Evolutionary conservation across 176 grass and related monocot genomes (phyloP).

Genomic region (Microstegium vimineum): DNA sequence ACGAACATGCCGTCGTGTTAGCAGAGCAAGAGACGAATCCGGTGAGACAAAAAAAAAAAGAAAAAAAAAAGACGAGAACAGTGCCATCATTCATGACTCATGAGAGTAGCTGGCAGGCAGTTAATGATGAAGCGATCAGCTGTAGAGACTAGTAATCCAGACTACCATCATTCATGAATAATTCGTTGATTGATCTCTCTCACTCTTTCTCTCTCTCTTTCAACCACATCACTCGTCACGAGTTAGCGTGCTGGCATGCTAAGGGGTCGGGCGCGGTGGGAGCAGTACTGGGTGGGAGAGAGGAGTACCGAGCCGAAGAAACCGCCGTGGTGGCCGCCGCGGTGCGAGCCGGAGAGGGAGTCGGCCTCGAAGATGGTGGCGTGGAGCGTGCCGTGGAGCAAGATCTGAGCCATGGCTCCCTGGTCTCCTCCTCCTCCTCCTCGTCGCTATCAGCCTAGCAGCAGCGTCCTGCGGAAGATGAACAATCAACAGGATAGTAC

Average conservation of each 20-base stretch:
- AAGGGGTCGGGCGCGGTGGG: too few relatives aligned
- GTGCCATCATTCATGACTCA: too few relatives aligned
- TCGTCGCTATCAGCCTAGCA: background rate
- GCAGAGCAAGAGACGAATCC: background rate
- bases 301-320: conserved; percentile 48
- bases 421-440: background rate
- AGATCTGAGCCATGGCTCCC: conserved; percentile 57
- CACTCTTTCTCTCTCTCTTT: background rate
- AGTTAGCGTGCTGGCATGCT: too few relatives aligned
- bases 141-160: background rate
- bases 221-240: background rate
- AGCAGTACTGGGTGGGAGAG: too few relatives aligned
- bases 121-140: background rate
- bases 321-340: conserved; percentile 10
- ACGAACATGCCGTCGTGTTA: background rate
- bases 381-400: conserved; percentile 82
- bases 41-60: too few relatives aligned
- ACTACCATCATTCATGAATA: background rate
- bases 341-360: conserved; percentile 34
- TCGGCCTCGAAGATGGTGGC: conserved; percentile 58
- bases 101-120: too few relatives aligned
- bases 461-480: background rate
- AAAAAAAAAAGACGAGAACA: too few relatives aligned
- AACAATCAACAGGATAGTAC: background rate
- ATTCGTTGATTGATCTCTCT: background rate